phyloP scores from a whole-genome alignment of 148 eudicot species.

The Mesembryanthemum crystallinum region DNA sequence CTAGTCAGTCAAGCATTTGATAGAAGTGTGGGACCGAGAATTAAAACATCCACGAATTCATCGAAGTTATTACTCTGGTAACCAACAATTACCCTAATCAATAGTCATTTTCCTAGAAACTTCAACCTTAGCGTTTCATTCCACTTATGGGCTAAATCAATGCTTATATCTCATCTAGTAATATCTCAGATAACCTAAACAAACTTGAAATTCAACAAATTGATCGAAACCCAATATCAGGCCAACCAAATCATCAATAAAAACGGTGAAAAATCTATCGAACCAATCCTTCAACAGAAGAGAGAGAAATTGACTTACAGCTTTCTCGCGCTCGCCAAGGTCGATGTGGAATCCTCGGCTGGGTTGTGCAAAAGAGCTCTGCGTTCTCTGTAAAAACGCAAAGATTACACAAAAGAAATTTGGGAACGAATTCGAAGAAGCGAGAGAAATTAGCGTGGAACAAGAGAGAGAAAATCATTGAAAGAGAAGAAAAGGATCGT shows the following conservation, averaged over 20 bases:
- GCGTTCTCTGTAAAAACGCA: conserved; percentile 29
- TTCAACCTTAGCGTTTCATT: background rate
- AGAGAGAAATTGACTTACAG: conserved; percentile 51
- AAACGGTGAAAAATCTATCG: background rate
- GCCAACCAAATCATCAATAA: background rate
- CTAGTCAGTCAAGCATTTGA: background rate
- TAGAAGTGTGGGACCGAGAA: background rate
- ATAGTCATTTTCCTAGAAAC: background rate
- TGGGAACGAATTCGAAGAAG: background rate
- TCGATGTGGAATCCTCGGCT: conserved; percentile 60
- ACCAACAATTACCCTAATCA: background rate
- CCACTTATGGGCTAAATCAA: background rate
- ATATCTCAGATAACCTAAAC: background rate
- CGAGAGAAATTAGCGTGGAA: background rate
- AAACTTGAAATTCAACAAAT: background rate
- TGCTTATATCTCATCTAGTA: background rate
- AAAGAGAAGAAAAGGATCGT: background rate
- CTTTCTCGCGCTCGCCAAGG: conserved; percentile 81
- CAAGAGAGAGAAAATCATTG: background rate
- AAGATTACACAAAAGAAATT: background rate
- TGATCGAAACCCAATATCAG: background rate
- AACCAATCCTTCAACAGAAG: background rate
- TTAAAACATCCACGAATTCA: background rate
- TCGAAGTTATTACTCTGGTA: background rate
- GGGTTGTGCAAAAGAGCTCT: conserved; percentile 35